Evolutionary conservation across 306 rosid species (phyloP), one percentile per base, ranked within the genome.

Genomic region (Parietaria judaica): DNA sequence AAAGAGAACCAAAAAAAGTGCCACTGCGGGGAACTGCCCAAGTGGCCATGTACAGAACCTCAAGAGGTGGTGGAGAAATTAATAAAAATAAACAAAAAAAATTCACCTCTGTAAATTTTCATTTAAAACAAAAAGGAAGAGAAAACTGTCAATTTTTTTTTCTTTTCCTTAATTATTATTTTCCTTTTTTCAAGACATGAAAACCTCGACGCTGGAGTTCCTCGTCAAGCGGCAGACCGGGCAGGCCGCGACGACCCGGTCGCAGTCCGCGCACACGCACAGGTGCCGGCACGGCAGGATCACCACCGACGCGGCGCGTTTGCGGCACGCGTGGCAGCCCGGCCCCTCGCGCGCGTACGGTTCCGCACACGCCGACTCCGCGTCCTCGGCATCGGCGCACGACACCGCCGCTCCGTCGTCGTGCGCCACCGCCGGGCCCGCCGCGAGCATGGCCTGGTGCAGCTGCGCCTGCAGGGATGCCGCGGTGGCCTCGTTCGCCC

Each of bases 221-320:
- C 79, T 88, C 48, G 74, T 36, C 15, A 84, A 60, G 60, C 75
- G 74, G 66, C 99, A 92, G 49, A 88, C 72, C 0, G 99, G 99
- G 65, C 99, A 92, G 0, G 85, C 81, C 59, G 75, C 78, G 44
- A 76, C 86, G 66, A 69, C 68, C 14, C 36, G 73, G 67, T 86
- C 95, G 61, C 99, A 92, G 66, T 80, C 80, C 8, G 80, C 65
- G 47, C 96, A 92, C 6, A 88, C 66, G 76, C 95, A 80, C 0
- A 88, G 69, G 61, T 92, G 97, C 64, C 95, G 88, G 69, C 96
- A 92, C 69, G 94, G 99, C 75, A 86, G 44, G 54, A 80, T 70
- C 17, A 88, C 90, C 78, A 84, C 88, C 69, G 94, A 71, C 3
- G 96, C 99, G 15, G 74, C 81, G 14, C 88, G 85, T 51, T 68